These are phyloP conservation scores for Fusarium virguliforme DNA, from an alignment of 2,329 filamentous ascomycete genomes.

Conservation along the genomic window DNA sequence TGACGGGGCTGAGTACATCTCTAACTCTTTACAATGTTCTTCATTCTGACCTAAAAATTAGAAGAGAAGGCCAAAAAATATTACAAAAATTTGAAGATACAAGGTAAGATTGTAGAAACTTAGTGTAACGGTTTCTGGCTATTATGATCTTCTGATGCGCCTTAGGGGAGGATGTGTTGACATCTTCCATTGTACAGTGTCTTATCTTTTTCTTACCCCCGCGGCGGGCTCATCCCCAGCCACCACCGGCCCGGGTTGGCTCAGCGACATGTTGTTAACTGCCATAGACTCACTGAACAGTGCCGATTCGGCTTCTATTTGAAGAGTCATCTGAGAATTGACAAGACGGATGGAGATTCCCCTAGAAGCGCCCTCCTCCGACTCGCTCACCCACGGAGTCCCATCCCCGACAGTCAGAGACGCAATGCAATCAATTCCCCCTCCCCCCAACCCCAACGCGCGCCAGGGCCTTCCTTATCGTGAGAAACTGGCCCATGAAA, in stretches of 20 bases:
- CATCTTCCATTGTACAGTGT: too few species aligned
- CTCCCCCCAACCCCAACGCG: slow-evolving; percentile 6
- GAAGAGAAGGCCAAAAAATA: too few species aligned
- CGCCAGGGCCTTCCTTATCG: slow-evolving; percentile 30
- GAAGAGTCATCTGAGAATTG: slow-evolving; percentile 16
- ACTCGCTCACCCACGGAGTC: slow-evolving; percentile 32
- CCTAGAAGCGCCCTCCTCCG: slow-evolving; percentile 18
- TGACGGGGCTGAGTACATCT: too few species aligned
- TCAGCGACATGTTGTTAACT: slow-evolving; percentile 32
- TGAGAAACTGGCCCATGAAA: slow-evolving; percentile 10
- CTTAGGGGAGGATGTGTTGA: too few species aligned
- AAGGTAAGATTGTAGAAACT: too few species aligned
- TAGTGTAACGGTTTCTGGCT: too few species aligned
- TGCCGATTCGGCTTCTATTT: slow-evolving; percentile 28
- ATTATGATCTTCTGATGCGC: too few species aligned
- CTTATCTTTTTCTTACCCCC: neutral
- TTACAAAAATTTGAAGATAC: too few species aligned
- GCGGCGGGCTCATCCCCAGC: slow-evolving; percentile 26
- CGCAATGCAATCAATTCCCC: slow-evolving; percentile 2
- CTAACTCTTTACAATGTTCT: too few species aligned
- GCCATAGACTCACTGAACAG: slow-evolving; percentile 19
- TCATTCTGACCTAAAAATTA: too few species aligned
- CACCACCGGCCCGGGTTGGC: slow-evolving; percentile 50
- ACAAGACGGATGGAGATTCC: slow-evolving; percentile 25
- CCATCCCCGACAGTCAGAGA: slow-evolving; percentile 10